Conservation (phyloP, 2,329 filamentous ascomycete genomes). For the Paracamarosporium sp. region DNA sequence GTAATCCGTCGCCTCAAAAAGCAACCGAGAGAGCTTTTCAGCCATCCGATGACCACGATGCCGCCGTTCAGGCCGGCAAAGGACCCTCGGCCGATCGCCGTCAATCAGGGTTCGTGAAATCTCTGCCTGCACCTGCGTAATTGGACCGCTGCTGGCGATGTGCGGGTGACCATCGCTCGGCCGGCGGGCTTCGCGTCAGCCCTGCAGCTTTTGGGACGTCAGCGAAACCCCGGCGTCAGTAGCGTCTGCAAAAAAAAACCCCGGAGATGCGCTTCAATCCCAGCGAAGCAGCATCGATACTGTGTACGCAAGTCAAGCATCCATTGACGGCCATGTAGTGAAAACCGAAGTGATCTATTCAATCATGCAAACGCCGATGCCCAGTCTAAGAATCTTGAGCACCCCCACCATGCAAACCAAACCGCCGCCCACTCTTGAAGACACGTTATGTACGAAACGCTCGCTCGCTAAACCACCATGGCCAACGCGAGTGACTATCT, state of each 20-base stretch:
- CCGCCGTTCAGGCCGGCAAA: neutral
- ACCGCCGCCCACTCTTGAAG: constrained; percentile 17
- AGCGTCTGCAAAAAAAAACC: neutral
- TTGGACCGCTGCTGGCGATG: constrained; percentile 18
- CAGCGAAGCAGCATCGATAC: neutral
- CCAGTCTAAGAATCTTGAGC: constrained; percentile 31
- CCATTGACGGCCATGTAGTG: neutral
- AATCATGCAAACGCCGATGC: constrained; percentile 20
- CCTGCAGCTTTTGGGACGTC: constrained; percentile 26
- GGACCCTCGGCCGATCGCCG: neutral
- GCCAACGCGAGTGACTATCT: constrained; percentile 18
- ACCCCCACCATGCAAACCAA: constrained; percentile 23
- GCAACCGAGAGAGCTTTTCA: neutral
- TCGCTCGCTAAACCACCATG: constrained; percentile 17
- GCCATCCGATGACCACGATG: neutral
- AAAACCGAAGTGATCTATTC: constrained; percentile 7
- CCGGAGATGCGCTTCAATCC: neutral
- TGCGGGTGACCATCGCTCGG: constrained; percentile 14
- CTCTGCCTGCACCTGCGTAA: constrained; percentile 14
- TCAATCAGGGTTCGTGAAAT: constrained; percentile 12
- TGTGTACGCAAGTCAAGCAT: neutral
- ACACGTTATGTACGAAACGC: constrained; percentile 27
- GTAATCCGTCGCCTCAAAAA: neutral
- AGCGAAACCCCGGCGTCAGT: constrained; percentile 4
- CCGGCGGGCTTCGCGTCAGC: constrained; percentile 24